Evolutionary conservation across 176 grass and related monocot genomes (phyloP).

Genomic region (Cenchrus americanus): DNA sequence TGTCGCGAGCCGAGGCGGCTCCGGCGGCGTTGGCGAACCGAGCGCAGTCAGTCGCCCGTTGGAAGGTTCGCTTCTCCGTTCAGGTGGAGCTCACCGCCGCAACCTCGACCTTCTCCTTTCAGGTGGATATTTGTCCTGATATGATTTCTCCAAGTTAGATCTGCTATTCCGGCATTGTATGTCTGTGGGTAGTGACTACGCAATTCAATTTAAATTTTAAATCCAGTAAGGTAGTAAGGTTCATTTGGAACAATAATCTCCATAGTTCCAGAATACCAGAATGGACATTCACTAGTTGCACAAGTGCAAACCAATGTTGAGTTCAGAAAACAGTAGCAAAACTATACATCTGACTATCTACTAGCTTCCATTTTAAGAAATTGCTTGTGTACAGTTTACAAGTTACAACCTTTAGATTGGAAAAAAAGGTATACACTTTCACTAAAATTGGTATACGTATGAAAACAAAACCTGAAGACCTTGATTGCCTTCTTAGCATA

Average conservation of each 20-base stretch:
- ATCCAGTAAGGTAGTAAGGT: not conserved
- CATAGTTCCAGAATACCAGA: not conserved
- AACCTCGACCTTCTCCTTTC: not conserved
- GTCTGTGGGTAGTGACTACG: no score
- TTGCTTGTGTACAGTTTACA: conserved; percentile 13
- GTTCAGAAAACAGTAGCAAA: not conserved
- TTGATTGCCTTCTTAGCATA: not conserved
- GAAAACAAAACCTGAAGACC: conserved; percentile 20
- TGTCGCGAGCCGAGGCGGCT: not conserved
- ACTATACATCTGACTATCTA: not conserved
- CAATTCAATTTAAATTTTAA: not conserved
- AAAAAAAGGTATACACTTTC: conserved; percentile 6
- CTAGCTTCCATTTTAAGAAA: conserved; percentile 36
- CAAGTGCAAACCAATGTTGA: not conserved
- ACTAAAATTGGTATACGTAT: conserved; percentile 16
- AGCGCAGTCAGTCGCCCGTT: not conserved
- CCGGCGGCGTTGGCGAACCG: not conserved
- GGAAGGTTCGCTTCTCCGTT: not conserved
- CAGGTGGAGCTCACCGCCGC: not conserved
- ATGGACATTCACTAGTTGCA: not conserved
- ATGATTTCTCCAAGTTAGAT: not conserved
- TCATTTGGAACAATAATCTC: not conserved
- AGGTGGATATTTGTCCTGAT: not conserved
- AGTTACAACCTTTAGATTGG: conserved; percentile 3
- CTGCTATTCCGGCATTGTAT: not conserved